Evolutionary conservation across 108 stramenopile genomes (phyloP), one percentile per base, ranked within the genome.

Genomic region (Nitzschia palea): DNA sequence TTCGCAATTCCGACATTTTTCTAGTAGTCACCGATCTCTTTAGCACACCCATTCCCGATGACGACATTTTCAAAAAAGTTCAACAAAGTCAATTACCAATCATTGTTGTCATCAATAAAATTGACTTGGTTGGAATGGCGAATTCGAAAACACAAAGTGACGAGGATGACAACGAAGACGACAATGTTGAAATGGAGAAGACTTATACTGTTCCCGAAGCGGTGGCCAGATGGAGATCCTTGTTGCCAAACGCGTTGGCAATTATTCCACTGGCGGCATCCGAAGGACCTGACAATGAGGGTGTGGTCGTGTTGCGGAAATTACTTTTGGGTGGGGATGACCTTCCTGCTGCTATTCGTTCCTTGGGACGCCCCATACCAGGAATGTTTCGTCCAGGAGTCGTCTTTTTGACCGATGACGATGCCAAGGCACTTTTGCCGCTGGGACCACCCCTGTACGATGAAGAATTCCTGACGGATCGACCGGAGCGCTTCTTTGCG

Each of bases 21-120:
- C 43, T 96, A 42, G 85, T 95, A 0, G 87, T 96, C 0, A 91
- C 90, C 18, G 93, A 96, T 76, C 69, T 91, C 9, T 90, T 86
- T 68, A 78, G 81, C 30, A 88, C 85, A 10, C 86, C 86, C 17
- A 81, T 86, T 60, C 73, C 79, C 5, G 69, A 89, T 67, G 86
- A 86, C 44, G 73, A 82, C 14, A 54, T 91, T 44, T 84, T 90
- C 44, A 30, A 44, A 20, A 85, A 77, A 48, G 63, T 91, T 6
- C 62, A 77, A 30, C 20, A 50, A 23, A 79, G 67, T 44, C 32
- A 55, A 22, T 81, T 76, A 56, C 90, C 89, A 1, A 59, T 87
- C n/a, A 79, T 96, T 60, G 96, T 96, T 0, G 86, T 73, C 28
- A 78, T 96, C 37, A 96, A 96, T 72, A 96, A 96, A 63, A 77